phyloP scores from a whole-genome alignment of 2,329 filamentous ascomycete genomes.

The Nemania sp. region DNA sequence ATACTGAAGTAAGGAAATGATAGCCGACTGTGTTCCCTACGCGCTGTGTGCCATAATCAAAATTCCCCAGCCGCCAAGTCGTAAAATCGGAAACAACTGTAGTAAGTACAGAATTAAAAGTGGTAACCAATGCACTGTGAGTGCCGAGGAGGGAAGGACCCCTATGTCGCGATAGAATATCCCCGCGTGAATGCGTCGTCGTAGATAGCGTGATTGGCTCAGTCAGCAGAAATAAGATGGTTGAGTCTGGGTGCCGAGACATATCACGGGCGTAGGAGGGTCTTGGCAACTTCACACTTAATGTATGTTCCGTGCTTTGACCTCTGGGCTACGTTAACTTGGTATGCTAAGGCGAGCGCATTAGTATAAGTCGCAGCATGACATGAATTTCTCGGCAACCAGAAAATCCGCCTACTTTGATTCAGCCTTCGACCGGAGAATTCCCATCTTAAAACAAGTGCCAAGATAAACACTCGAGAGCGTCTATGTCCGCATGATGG shows the following conservation, averaged over 20 bases:
- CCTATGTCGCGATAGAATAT: conserved; percentile 5
- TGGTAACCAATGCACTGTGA: conserved; percentile 3
- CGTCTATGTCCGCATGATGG: conserved; percentile 22
- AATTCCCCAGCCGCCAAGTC: conserved; percentile 6
- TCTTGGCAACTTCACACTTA: conserved; percentile 22
- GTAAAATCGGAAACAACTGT: neutral
- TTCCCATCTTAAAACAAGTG: conserved; percentile 14
- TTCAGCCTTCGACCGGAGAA: conserved; percentile 7
- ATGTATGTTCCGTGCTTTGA: conserved; percentile 28
- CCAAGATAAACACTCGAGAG: conserved; percentile 1
- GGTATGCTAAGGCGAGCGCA: conserved; percentile 24
- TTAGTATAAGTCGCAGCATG: conserved; percentile 9
- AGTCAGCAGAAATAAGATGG: conserved; percentile 3
- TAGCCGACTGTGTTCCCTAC: neutral
- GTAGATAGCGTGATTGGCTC: conserved; percentile 10
- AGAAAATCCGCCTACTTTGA: conserved; percentile 6
- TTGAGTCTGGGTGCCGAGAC: conserved; percentile 26
- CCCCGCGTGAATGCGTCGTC: conserved; percentile 10
- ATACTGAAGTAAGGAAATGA: neutral
- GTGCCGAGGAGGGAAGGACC: conserved; percentile 17
- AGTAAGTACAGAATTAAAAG: conserved; percentile 13
- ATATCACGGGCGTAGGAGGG: conserved; percentile 10
- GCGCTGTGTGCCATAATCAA: neutral
- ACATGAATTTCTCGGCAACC: conserved; percentile 11
- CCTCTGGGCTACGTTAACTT: conserved; percentile 13